Evolutionary conservation across 768 basidiomycete genomes (phyloP).

Genomic region (Mycena leptocephala): DNA sequence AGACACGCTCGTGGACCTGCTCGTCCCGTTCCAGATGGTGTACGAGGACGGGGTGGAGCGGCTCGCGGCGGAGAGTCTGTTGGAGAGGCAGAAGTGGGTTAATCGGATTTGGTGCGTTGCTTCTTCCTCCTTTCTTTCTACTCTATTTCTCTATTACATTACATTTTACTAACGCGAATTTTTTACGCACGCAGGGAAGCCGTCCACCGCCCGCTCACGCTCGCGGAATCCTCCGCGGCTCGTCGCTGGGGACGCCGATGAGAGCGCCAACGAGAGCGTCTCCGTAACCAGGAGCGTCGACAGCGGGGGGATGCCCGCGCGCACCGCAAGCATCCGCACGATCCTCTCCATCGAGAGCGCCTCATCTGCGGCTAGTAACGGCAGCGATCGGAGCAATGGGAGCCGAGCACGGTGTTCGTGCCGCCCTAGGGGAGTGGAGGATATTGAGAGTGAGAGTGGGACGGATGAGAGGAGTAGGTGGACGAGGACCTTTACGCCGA

Average conservation of each 20-base stretch:
- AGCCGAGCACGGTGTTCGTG: slow-evolving; percentile 84
- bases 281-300: too few species aligned
- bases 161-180: too few species aligned
- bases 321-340: slow-evolving; percentile 74
- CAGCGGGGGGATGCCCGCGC: slow-evolving; percentile 1
- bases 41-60: slow-evolving; percentile 94
- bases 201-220: slow-evolving; percentile 75
- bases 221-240: slow-evolving; percentile 67
- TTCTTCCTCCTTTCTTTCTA: slow-evolving; percentile 11
- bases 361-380: slow-evolving; percentile 60
- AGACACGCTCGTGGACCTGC: slow-evolving; percentile 71
- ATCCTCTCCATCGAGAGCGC: slow-evolving; percentile 73
- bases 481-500: slow-evolving; percentile 24
- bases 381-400: slow-evolving; percentile 65
- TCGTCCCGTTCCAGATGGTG: slow-evolving; percentile 93
- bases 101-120: slow-evolving; percentile 83
- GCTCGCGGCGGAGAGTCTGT: slow-evolving; percentile 90
- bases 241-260: slow-evolving; percentile 27
- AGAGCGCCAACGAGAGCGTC: slow-evolving; percentile 10
- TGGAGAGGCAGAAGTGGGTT: slow-evolving; percentile 94
- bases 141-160: background rate
- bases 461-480: background rate
- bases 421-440: slow-evolving; percentile 84
- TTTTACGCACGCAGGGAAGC: slow-evolving; percentile 92
- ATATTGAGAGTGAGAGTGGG: slow-evolving; percentile 55